Conservation (phyloP, 768 basidiomycete genomes). For the Hericium alpestre region DNA sequence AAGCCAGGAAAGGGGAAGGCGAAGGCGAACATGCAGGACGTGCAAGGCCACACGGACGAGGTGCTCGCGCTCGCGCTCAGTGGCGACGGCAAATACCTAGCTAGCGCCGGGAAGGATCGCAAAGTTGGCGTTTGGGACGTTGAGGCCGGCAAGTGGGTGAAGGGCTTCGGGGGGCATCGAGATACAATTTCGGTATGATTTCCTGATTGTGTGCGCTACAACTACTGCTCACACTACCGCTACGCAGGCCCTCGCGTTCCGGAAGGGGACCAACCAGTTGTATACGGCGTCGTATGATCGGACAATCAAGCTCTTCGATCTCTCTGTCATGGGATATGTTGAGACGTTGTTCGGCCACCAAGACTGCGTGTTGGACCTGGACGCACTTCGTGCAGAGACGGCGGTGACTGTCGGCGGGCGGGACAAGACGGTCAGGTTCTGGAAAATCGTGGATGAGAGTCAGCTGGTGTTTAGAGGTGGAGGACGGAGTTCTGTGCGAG, state of each 20-base stretch:
- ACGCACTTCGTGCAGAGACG: conserved; percentile 73
- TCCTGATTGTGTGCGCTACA: background rate
- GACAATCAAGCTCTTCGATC: conserved; percentile 81
- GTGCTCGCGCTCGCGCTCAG: conserved; percentile 78
- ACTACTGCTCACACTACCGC: background rate
- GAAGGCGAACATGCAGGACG: conserved; percentile 30
- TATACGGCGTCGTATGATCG: conserved; percentile 79
- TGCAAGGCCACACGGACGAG: conserved; percentile 79
- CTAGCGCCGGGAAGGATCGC: conserved; percentile 79
- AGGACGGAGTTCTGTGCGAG: conserved; percentile 69
- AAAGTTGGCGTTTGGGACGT: conserved; percentile 81
- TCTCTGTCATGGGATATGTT: conserved; percentile 78
- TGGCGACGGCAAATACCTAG: conserved; percentile 74
- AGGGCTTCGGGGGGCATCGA: conserved; percentile 70
- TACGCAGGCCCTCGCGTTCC: conserved; percentile 56
- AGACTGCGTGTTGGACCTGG: conserved; percentile 69
- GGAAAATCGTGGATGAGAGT: conserved; percentile 93
- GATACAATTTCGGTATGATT: conserved; percentile 49
- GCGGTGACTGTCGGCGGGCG: conserved; percentile 82
- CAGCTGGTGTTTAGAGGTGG: conserved; percentile 96
- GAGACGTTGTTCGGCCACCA: conserved; percentile 98
- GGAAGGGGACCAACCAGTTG: conserved; percentile 65
- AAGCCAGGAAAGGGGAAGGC: conserved; percentile 33
- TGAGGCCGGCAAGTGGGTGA: conserved; percentile 65
- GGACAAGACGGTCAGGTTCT: conserved; percentile 87